phyloP scores from a whole-genome alignment of 2,329 filamentous ascomycete genomes.

The Teratosphaeriaceae sp. region DNA sequence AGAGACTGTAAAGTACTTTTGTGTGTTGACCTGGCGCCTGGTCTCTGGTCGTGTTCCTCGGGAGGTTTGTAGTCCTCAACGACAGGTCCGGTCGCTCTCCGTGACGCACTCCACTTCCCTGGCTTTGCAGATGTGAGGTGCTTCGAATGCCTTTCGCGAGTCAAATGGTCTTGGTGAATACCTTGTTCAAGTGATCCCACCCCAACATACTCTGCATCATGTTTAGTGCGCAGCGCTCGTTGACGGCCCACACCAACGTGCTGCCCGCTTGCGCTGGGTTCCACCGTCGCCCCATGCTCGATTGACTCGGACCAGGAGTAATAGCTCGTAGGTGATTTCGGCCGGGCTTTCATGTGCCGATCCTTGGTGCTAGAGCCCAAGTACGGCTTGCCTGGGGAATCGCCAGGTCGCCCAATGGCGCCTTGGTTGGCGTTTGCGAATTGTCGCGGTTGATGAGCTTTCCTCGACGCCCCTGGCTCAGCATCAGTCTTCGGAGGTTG shows the following conservation, averaged over 20 bases:
- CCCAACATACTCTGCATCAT: too few relatives aligned
- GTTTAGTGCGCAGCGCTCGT: too few relatives aligned
- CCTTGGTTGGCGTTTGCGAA: constrained; percentile 6
- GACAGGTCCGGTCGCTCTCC: constrained; percentile 5
- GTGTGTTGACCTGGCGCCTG: not conserved
- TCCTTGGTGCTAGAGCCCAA: constrained; percentile 33
- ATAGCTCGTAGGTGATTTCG: constrained; percentile 27
- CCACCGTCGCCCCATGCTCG: constrained; percentile 1
- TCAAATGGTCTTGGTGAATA: too few relatives aligned
- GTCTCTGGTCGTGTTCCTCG: constrained; percentile 1
- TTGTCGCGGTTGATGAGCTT: constrained; percentile 9
- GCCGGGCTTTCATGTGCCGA: constrained; percentile 13
- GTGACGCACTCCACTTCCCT: not conserved
- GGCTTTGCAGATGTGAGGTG: constrained; percentile 4
- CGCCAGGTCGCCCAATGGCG: constrained; percentile 16
- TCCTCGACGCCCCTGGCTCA: not conserved
- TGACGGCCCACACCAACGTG: too few relatives aligned
- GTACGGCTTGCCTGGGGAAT: constrained; percentile 30
- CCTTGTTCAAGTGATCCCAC: too few relatives aligned
- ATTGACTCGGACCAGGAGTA: constrained; percentile 39
- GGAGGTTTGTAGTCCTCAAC: constrained; percentile 3
- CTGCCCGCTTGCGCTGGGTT: too few relatives aligned
- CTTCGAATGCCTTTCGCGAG: constrained; percentile 5
- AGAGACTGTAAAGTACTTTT: constrained; percentile 1
- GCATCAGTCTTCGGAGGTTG: not conserved